phyloP scores from a whole-genome alignment of 805 yeast genomes.

The Ascoidea rubescens region DNA sequence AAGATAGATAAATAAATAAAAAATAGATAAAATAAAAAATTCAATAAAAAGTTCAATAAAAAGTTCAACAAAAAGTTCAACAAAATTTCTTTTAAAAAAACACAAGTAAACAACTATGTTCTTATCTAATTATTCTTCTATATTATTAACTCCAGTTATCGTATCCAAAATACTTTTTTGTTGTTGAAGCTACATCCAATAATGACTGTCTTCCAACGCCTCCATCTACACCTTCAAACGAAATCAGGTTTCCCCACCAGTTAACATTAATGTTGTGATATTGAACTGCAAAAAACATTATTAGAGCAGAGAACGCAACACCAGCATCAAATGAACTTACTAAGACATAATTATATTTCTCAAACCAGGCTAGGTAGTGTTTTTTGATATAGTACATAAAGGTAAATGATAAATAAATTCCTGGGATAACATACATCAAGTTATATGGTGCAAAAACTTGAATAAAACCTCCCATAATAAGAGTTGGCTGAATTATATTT shows the following conservation, averaged over 20 bases:
- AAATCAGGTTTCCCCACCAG: conserved; percentile 57
- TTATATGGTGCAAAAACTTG: conserved; percentile 37
- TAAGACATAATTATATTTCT: conserved; percentile 33
- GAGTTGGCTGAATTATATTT: conserved; percentile 32
- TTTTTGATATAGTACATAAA: conserved; percentile 38
- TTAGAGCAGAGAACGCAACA: conserved; percentile 43
- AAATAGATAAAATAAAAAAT: too few species aligned
- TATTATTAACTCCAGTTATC: not conserved
- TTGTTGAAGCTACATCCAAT: conserved; percentile 13
- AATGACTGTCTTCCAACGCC: conserved; percentile 15
- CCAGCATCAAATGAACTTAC: conserved; percentile 48
- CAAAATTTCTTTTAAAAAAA: too few species aligned
- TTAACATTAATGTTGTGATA: conserved; percentile 26
- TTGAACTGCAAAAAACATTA: conserved; percentile 35
- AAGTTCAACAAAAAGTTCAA: too few species aligned
- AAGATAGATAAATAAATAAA: too few species aligned
- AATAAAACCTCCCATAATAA: conserved; percentile 36
- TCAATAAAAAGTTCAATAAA: too few species aligned
- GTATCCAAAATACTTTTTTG: conserved; percentile 25
- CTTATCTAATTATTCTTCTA: too few species aligned
- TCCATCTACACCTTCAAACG: conserved; percentile 24
- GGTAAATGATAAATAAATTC: conserved; percentile 18
- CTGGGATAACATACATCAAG: conserved; percentile 22
- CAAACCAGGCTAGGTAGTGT: conserved; percentile 41
- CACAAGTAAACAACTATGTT: too few species aligned